Percentiles rank a stretch among this genome's conserved stretches.
These are phyloP conservation scores for Aspergillus hortae DNA, from an alignment of 2,329 filamentous ascomycete genomes.

Conservation along the genomic window DNA sequence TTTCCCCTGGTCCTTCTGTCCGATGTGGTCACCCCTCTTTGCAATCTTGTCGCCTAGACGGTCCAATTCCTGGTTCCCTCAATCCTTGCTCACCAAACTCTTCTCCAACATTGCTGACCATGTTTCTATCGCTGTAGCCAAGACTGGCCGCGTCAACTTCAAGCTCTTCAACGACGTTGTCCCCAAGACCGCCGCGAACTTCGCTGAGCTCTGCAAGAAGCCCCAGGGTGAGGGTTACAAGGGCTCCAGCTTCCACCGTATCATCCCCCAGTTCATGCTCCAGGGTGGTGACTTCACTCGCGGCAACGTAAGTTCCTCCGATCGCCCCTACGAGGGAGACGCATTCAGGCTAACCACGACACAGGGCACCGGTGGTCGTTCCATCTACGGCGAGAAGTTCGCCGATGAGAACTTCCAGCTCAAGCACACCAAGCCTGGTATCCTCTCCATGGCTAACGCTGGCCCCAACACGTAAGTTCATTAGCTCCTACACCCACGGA, in stretches of 20 bases:
- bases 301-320: conserved; percentile 66
- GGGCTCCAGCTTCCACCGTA: conserved; percentile 83
- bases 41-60: not conserved
- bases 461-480: conserved; percentile 77
- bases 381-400: conserved; percentile 95
- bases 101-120: conserved; percentile 13
- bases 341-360: conserved; percentile 10
- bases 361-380: conserved; percentile 85
- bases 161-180: conserved; percentile 80
- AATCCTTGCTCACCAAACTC: not conserved
- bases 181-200: conserved; percentile 85
- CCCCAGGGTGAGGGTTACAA: conserved; percentile 81
- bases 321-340: not conserved
- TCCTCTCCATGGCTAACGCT: conserved; percentile 93
- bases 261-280: conserved; percentile 92
- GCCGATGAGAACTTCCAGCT: conserved; percentile 84
- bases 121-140: conserved; percentile 49
- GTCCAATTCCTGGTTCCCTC: not conserved
- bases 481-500: not conserved
- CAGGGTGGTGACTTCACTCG: conserved; percentile 96
- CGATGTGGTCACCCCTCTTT: not conserved
- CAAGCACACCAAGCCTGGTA: conserved; percentile 70
- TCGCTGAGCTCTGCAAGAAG: conserved; percentile 76
- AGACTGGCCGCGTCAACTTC: conserved; percentile 80
- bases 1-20: conserved; percentile 9